Evolutionary conservation across 2,329 filamentous ascomycete species (phyloP), one percentile per base, ranked within the genome.

Genomic region (Neophaeococcomyces mojaviensis): DNA sequence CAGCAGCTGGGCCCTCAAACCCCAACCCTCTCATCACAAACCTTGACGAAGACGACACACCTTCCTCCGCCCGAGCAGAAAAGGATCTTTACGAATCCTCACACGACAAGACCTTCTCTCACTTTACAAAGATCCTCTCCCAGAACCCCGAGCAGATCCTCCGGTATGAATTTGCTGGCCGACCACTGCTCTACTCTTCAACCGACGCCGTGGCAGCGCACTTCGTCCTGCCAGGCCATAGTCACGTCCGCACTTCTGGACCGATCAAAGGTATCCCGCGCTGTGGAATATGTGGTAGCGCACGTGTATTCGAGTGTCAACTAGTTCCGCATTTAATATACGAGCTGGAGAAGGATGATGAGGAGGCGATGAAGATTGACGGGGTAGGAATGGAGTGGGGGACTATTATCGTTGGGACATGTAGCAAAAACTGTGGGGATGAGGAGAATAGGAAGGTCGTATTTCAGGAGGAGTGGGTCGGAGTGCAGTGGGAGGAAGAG

Each of bases 381-480:
- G 59, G 83, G 16, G 59, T 62, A 42, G 92, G 89, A 0, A 98
- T 98, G 92, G 92, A 98, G 59, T 98, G 92, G 92, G 90, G 90
- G 0, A 97, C 88, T 1, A 77, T 98, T 7, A 79, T 98, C 48
- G 71, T 97, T 31, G 88, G 81, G 0, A 88, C 94, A 6, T 98
- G 92, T 64, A 79, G 76, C 54, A 78, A 68, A 60, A 87, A 97
- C 63, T 97, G 92, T 62, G 78, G 79, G 13, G 64, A 64, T 4
- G 76, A 77, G 5, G 84, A 81, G 0, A 70, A 74, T 30, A 84
- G 81, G 0, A 74, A 81, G 59, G 77, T 81, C 1, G 86, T 82
- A 1, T 97, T 94, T 66, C 59, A 88, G 15, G 92, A 97, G 70
- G 92, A 98, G 67, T 98, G 92, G 90, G 81, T 78, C n/a, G 92